Evolutionary conservation across 139 green algal genomes (phyloP), one percentile per base, ranked within the genome.

Genomic region (Spirogloea muscicola): DNA sequence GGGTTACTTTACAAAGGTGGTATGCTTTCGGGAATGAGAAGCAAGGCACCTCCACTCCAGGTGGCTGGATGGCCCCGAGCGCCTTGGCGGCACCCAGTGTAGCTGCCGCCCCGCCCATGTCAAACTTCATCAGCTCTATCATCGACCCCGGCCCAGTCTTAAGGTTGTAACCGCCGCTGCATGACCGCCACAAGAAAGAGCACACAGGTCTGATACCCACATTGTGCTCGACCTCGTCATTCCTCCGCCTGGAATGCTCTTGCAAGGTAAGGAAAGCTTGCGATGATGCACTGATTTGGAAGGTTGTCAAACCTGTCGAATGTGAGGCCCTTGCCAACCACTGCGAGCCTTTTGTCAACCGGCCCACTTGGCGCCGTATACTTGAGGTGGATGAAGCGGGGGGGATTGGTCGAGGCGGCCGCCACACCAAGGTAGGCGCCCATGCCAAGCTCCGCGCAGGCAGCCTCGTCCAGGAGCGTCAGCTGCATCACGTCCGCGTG

Each of bases 381-480:
- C 1, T 84, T 95, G 6, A 99, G 85, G 83, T 99, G 94, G 76
- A 99, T 97, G 89, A 99, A 97, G 73, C 95, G 91, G 29, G 90
- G 90, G 0, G 91, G 91, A 69, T 91, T 80, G 0, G 82, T 82
- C 0, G 82, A 89, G 1, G 87, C 91, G 61, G 90, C 89, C 0
- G 94, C 82, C n/a, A 99, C 94, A 1, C 88, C 94, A 62, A 99
- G 89, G 85, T 89, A 99, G 39, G 76, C 82, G 6, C 94, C 94
- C 94, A 99, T 99, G 68, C 85, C 85, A 76, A 97, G 79, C 16
- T 84, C 75, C 57, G 13, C 89, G 79, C 94, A 98, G 9, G 93
- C 88, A 2, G 80, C 86, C 75, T 91, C 87, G 74, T 97, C 93
- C 43, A 96, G 82, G 39, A 98, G 81, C 64, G 86, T 82, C 27